phyloP scores from a whole-genome alignment of 768 basidiomycete species.

The Lepiota subincarnata region DNA sequence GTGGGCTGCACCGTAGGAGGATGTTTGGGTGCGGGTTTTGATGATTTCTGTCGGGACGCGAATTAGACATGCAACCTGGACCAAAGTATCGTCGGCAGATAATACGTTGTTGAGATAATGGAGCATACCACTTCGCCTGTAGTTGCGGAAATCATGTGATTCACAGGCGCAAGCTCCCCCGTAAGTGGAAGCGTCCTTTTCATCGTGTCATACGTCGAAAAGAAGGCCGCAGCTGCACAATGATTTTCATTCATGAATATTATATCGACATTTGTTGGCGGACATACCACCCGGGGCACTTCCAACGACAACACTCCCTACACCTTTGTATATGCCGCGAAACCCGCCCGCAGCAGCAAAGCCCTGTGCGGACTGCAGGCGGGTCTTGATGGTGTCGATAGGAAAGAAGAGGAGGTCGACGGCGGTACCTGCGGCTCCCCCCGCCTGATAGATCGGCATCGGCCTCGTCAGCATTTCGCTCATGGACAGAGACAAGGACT shows the following conservation, averaged over 20 bases:
- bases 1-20: conserved; percentile 56
- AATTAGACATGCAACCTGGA: conserved; percentile 81
- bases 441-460: conserved; percentile 47
- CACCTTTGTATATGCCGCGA: conserved; percentile 85
- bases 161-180: conserved; percentile 58
- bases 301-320: conserved; percentile 92
- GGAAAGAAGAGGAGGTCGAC: conserved; percentile 97
- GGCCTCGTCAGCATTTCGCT: conserved; percentile 1
- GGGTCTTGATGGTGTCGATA: conserved; percentile 94
- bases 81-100: conserved; percentile 1
- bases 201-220: conserved; percentile 87
- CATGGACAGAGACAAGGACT: conserved; percentile 16
- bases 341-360: conserved; percentile 86
- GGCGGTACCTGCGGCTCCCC: conserved; percentile 86
- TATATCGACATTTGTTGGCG: not conserved
- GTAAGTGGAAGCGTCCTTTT: conserved; percentile 70
- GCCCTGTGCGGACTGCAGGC: conserved; percentile 85
- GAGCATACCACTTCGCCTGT: conserved; percentile 52
- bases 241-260: not conserved
- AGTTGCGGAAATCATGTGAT: conserved; percentile 54
- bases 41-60: conserved; percentile 96
- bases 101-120: conserved; percentile 17
- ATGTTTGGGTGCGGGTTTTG: conserved; percentile 90
- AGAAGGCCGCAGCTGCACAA: conserved; percentile 85
- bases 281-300: conserved; percentile 88